phyloP scores from a whole-genome alignment of 2,329 filamentous ascomycete genomes.

The Alternaria postmessia region DNA sequence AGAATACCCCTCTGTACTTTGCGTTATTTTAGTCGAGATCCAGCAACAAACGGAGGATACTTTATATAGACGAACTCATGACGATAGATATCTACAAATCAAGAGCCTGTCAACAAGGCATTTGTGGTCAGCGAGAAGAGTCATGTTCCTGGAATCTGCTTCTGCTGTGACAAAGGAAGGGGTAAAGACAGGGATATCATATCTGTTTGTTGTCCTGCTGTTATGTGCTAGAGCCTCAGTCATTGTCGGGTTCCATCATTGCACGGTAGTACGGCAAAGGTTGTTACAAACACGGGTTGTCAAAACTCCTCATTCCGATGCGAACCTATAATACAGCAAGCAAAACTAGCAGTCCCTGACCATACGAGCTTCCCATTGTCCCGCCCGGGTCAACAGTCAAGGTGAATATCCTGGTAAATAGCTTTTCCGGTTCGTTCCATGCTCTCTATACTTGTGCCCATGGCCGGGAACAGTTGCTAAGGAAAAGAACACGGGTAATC shows the following conservation, averaged over 20 bases:
- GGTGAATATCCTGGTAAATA: slow-evolving; percentile 23
- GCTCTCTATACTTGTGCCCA: slow-evolving; percentile 22
- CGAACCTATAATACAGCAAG: slow-evolving; percentile 47
- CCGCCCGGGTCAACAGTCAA: slow-evolving; percentile 20
- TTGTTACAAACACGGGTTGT: background rate
- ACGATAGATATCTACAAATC: background rate
- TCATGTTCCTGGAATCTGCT: background rate
- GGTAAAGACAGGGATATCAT: background rate
- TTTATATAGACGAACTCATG: background rate
- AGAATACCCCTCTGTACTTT: slow-evolving; percentile 14
- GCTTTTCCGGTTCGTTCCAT: slow-evolving; percentile 30
- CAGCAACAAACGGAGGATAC: background rate
- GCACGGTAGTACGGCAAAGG: background rate
- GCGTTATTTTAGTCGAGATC: background rate
- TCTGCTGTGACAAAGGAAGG: background rate
- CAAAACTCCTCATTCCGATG: slow-evolving; percentile 34
- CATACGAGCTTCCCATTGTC: slow-evolving; percentile 12
- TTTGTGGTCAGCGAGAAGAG: background rate
- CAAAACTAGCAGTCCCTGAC: slow-evolving; percentile 27
- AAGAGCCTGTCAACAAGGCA: background rate
- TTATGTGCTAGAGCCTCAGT: background rate
- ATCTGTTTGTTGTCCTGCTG: background rate
- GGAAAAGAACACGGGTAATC: slow-evolving; percentile 13
- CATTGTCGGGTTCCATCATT: background rate
- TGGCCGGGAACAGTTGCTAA: slow-evolving; percentile 13